Percentiles rank a stretch among this genome's conserved stretches.
Evolutionary conservation across 192 early-diverging fungal species (phyloP).

Genomic region (Dispira simplex): DNA sequence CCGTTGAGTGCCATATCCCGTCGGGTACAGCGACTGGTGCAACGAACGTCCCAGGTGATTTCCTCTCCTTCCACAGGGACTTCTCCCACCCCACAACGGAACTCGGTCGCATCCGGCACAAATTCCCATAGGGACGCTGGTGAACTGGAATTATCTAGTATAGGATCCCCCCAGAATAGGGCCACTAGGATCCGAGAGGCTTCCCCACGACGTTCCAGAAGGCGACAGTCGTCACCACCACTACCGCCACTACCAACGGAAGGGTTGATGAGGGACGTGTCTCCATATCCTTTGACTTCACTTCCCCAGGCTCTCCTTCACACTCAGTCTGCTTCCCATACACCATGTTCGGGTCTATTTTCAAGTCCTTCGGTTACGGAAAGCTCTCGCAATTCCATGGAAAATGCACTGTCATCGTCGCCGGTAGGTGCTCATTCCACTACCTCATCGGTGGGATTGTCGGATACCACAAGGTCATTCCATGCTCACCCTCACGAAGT

Average conservation of each 20-base stretch:
- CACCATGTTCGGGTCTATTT: too few species aligned
- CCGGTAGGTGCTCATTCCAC: not conserved
- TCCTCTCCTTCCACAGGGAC: not conserved
- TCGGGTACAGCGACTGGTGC: conserved; percentile 3
- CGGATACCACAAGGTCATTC: not conserved
- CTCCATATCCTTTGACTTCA: too few species aligned
- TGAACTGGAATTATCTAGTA: not conserved
- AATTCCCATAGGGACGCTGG: not conserved
- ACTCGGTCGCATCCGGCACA: not conserved
- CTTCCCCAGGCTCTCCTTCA: too few species aligned
- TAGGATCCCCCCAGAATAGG: not conserved
- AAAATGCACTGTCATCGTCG: not conserved
- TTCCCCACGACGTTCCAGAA: not conserved
- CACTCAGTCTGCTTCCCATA: too few species aligned
- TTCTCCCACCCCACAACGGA: not conserved
- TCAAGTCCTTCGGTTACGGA: too few species aligned
- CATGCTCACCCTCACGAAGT: conserved; percentile 1
- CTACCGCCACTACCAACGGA: too few species aligned
- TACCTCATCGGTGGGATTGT: not conserved
- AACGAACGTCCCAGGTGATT: not conserved
- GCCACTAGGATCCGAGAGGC: not conserved
- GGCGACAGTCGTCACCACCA: too few species aligned
- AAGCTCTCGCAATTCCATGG: too few species aligned
- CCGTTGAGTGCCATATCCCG: conserved; percentile 4
- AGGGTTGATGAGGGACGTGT: too few species aligned